Conservation (phyloP, 192 early-diverging fungal genomes). For the Dissophora ornata region DNA sequence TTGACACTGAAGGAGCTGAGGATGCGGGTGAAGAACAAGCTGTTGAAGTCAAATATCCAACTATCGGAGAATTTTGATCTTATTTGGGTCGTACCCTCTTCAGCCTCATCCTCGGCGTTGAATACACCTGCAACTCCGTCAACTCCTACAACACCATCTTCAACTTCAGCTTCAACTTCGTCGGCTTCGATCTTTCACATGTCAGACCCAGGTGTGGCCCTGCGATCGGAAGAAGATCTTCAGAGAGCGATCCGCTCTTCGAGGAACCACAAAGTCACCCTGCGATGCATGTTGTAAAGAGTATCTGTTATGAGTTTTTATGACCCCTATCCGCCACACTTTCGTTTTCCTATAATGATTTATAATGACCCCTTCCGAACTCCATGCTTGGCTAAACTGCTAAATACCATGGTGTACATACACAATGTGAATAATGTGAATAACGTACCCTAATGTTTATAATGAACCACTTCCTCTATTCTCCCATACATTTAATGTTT, state of each 20-base stretch:
- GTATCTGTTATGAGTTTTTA: not conserved
- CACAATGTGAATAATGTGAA: too few relatives aligned
- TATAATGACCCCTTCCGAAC: not conserved
- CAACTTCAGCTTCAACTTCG: not conserved
- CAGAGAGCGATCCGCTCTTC: slow-evolving; percentile 29
- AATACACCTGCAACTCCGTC: slow-evolving; percentile 1
- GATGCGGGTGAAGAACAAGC: slow-evolving; percentile 19
- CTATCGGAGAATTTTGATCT: slow-evolving; percentile 38
- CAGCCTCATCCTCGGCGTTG: not conserved
- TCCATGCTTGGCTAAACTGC: too few relatives aligned
- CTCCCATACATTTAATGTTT: too few relatives aligned
- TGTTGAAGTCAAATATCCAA: slow-evolving; percentile 46
- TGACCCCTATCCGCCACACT: not conserved
- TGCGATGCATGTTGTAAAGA: slow-evolving; percentile 25
- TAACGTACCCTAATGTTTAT: too few relatives aligned
- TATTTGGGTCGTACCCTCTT: slow-evolving; percentile 21
- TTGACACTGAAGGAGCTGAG: slow-evolving; percentile 31
- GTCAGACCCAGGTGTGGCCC: slow-evolving; percentile 7
- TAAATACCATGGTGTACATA: too few relatives aligned
- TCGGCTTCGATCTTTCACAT: not conserved
- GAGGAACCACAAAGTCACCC: slow-evolving; percentile 35
- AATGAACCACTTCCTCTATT: too few relatives aligned
- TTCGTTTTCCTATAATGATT: not conserved
- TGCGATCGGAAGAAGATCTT: slow-evolving; percentile 38
- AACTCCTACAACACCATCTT: not conserved